Evolutionary conservation across 2,329 filamentous ascomycete genomes (phyloP).

Genomic region (Xylariaceae sp.): DNA sequence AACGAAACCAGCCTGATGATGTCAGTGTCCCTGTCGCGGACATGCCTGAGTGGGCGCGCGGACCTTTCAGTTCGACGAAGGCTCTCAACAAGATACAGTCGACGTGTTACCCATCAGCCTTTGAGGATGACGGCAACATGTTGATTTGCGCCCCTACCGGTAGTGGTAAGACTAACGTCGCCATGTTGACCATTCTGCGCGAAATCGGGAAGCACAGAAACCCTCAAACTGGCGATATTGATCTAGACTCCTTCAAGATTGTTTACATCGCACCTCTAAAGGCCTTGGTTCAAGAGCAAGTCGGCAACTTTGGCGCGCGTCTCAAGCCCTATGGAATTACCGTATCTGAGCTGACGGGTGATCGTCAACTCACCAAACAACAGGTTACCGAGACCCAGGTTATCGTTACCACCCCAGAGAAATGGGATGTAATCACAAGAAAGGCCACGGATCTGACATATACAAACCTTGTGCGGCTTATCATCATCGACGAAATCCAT

Average conservation of each 20-base stretch:
- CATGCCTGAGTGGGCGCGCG: conserved; percentile 86
- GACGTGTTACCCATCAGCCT: conserved; percentile 84
- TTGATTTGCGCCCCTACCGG: conserved; percentile 95
- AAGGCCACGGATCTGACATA: conserved; percentile 97
- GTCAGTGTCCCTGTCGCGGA: conserved; percentile 77
- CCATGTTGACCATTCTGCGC: conserved; percentile 92
- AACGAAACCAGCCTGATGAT: conserved; percentile 74
- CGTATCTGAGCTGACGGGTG: conserved; percentile 93
- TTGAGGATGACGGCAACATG: conserved; percentile 94
- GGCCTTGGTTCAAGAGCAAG: conserved; percentile 93
- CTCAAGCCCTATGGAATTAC: conserved; percentile 86
- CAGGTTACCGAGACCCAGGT: conserved; percentile 97
- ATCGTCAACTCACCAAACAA: conserved; percentile 96
- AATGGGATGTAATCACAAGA: conserved; percentile 98
- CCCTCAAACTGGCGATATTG: conserved; percentile 83
- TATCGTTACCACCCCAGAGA: conserved; percentile 97
- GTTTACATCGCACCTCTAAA: conserved; percentile 96
- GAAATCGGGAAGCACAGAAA: conserved; percentile 96
- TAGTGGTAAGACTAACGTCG: conserved; percentile 97
- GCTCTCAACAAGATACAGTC: conserved; percentile 94
- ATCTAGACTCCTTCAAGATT: conserved; percentile 96
- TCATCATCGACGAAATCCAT: conserved; percentile 98
- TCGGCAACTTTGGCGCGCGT: conserved; percentile 92
- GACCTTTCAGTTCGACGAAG: conserved; percentile 79
- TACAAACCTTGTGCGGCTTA: conserved; percentile 89